Conservation (phyloP, 1,139 yeast genomes). For the Magnusiomyces sp. region DNA sequence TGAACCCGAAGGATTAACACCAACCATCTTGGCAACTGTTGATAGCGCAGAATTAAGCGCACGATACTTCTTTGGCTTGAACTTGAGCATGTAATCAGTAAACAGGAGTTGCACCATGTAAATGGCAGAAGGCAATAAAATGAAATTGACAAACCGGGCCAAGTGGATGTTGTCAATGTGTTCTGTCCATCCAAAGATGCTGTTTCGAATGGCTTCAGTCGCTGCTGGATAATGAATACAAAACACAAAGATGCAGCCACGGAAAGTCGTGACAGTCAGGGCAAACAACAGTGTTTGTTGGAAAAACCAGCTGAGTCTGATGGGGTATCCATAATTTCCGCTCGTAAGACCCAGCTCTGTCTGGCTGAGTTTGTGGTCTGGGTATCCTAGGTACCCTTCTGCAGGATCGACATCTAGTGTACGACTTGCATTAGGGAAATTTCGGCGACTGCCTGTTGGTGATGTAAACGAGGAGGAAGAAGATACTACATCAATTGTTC, state of each 20-base stretch:
- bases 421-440: background rate
- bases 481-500: no score
- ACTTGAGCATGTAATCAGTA: constrained; percentile 10
- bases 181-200: constrained; percentile 10
- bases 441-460: no score
- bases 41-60: no score
- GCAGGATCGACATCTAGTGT: background rate
- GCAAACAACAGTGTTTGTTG: constrained; percentile 11
- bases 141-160: constrained; percentile 2
- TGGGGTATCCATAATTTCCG: constrained; percentile 14
- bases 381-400: background rate
- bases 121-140: constrained; percentile 10
- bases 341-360: constrained; percentile 9
- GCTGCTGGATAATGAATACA: constrained; percentile 6
- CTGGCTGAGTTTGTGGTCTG: background rate
- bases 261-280: constrained; percentile 3
- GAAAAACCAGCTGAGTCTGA: constrained; percentile 8
- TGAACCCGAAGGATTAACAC: no score
- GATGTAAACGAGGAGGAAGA: no score
- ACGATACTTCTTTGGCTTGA: background rate
- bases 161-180: background rate
- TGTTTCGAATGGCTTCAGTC: constrained; percentile 5
- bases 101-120: constrained; percentile 8
- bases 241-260: constrained; percentile 4
- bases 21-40: background rate